Evolutionary conservation across 805 yeast genomes (phyloP), one percentile per base, ranked within the genome.

Genomic region (Schwanniomyces occidentalis): DNA sequence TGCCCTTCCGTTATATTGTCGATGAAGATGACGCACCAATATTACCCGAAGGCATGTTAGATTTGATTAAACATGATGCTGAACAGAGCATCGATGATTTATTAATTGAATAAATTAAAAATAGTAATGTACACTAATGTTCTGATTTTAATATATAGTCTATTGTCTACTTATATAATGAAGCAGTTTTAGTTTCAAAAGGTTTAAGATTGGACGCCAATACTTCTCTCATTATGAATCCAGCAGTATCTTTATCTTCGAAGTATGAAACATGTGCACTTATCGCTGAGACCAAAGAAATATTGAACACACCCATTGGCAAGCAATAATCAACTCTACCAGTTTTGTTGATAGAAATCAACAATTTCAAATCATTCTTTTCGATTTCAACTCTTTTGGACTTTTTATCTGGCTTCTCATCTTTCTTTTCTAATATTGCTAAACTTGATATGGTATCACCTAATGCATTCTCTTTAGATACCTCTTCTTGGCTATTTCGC

Each of bases 1-100:
- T 91, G 99, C 99, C 99, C 3, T 91, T 91, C 66, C 74, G 99
- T 54, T 91, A 91, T 51, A 83, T 91, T 12, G 62, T 81, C 39
- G 85, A 85, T 48, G 57, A 52, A 0, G 48, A 72, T 1, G 78
- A 77, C 3, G 73, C 76, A 41, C 98, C 99, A 1, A 85, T 93
- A 8, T 69, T 91, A 52, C 99, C 99, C 1, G 75, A 76, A 37
- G 98, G 98, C 0, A 91, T 91, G 98, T 65, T 87, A 37, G 82
- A 82, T 20, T 72, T 91, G 56, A 91, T 91, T 51, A 81, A 82
- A 54, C 76, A 76, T 45, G 99, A 91, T 52, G 80, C 95, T 2
- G 90, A 86, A 45, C 89, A 88, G 61, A 76, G 82, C 21, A 70
- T 86, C 20, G 93, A 85, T 45, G 93, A 84, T 49, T 71, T 84